Conservation (phyloP, 768 basidiomycete genomes). For the Agrocybe chaxingu region DNA sequence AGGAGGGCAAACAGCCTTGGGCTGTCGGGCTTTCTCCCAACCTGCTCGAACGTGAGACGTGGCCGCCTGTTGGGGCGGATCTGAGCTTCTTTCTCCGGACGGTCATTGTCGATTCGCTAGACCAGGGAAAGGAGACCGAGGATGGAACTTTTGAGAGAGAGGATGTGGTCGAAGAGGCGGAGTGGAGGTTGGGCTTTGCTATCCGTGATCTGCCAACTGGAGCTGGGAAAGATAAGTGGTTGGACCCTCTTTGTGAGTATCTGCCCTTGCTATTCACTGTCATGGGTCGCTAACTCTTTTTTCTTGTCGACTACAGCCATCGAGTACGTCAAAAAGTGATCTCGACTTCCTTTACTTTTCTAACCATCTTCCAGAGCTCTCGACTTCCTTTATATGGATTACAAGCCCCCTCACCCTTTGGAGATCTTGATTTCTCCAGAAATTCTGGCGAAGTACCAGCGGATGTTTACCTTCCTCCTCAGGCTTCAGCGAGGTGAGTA, state of each 20-base stretch:
- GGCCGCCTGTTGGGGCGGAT: slow-evolving; percentile 88
- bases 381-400: slow-evolving; percentile 88
- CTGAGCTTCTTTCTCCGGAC: slow-evolving; percentile 80
- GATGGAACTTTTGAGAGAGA: slow-evolving; percentile 11
- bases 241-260: slow-evolving; percentile 74
- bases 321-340: slow-evolving; percentile 34
- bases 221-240: slow-evolving; percentile 69
- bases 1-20: slow-evolving; percentile 37
- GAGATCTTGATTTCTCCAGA: slow-evolving; percentile 67
- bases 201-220: slow-evolving; percentile 70
- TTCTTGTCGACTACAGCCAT: slow-evolving; percentile 31
- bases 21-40: slow-evolving; percentile 72
- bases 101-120: slow-evolving; percentile 81
- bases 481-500: slow-evolving; percentile 71
- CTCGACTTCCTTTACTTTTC: slow-evolving; percentile 5
- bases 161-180: slow-evolving; percentile 57
- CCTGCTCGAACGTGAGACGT: slow-evolving; percentile 69
- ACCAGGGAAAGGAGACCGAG: slow-evolving; percentile 29
- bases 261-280: not conserved
- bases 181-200: slow-evolving; percentile 79
- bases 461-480: slow-evolving; percentile 77
- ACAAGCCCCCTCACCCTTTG: slow-evolving; percentile 81
- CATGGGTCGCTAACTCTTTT: not conserved
- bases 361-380: slow-evolving; percentile 53
- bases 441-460: slow-evolving; percentile 81